phyloP scores from a whole-genome alignment of 768 basidiomycete genomes.

The Termitomyces sp. region DNA sequence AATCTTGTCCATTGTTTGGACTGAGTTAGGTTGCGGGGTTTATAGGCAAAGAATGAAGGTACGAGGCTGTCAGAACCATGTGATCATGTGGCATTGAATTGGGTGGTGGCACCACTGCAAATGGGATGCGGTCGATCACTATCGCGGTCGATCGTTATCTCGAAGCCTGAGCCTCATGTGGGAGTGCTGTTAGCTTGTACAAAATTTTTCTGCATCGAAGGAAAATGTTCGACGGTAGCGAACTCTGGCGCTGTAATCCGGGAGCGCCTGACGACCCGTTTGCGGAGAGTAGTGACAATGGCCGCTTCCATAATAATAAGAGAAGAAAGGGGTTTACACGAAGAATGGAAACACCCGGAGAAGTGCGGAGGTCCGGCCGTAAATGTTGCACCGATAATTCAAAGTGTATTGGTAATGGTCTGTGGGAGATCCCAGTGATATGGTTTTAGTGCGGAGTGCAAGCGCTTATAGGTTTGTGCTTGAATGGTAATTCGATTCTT shows the following conservation, averaged over 20 bases:
- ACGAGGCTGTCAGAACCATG: conserved; percentile 8
- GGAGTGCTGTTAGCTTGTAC: background rate
- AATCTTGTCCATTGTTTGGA: background rate
- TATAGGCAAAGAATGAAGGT: conserved; percentile 5
- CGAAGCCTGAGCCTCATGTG: background rate
- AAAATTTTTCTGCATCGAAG: background rate
- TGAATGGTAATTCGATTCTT: background rate
- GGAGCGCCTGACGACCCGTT: background rate
- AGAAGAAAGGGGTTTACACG: background rate
- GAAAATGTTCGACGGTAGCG: background rate
- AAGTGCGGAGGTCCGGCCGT: conserved; percentile 4
- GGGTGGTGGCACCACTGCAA: background rate
- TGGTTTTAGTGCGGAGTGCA: background rate
- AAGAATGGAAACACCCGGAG: conserved; percentile 5
- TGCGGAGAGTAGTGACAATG: background rate
- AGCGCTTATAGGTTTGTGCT: background rate
- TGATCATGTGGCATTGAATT: conserved; percentile 2
- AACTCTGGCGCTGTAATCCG: background rate
- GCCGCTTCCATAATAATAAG: background rate
- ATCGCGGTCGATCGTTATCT: conserved; percentile 6
- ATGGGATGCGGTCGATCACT: conserved; percentile 3
- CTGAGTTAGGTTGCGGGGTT: background rate
- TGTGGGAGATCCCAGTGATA: background rate
- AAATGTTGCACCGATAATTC: conserved; percentile 2
- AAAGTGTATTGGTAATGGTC: background rate